Conservation (phyloP, 305 asterid genomes). For the Fraxinus albicans region DNA sequence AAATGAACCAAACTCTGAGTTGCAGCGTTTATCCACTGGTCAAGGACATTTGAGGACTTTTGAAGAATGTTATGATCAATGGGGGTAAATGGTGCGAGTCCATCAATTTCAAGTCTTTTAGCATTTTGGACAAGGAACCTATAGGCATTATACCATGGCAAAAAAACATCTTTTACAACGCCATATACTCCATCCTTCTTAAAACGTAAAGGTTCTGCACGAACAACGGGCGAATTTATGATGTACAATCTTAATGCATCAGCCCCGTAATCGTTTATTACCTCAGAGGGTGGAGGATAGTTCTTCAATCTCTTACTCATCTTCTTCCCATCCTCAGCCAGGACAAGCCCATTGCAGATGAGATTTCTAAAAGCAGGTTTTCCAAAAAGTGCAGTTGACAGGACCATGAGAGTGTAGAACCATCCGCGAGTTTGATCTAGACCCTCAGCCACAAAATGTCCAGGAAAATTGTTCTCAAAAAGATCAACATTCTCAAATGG, state of each 20-base stretch:
- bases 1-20: conserved; percentile 92
- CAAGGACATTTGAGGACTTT: conserved; percentile 84
- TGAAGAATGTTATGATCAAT: conserved; percentile 66
- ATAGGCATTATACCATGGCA: conserved; percentile 99
- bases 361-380: conserved; percentile 97
- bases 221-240: conserved; percentile 97
- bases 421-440: conserved; percentile 98
- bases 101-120: conserved; percentile 87
- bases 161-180: conserved; percentile 90
- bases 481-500: conserved; percentile 91
- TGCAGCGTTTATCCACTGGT: conserved; percentile 96
- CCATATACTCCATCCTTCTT: conserved; percentile 89
- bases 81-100: conserved; percentile 73
- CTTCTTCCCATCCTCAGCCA: conserved; percentile 98
- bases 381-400: conserved; percentile 90
- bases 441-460: conserved; percentile 98
- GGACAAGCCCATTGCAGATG: conserved; percentile 94
- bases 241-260: conserved; percentile 89
- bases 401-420: conserved; percentile 98
- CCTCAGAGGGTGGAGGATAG: conserved; percentile 91
- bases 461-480: conserved; percentile 91
- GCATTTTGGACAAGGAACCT: conserved; percentile 98
- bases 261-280: conserved; percentile 90
- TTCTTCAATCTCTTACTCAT: conserved; percentile 94
- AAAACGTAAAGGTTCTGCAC: conserved; percentile 95